Evolutionary conservation across 192 early-diverging fungal genomes (phyloP), one percentile per base, ranked within the genome.

Genomic region (Rhizophlyctis rosea): DNA sequence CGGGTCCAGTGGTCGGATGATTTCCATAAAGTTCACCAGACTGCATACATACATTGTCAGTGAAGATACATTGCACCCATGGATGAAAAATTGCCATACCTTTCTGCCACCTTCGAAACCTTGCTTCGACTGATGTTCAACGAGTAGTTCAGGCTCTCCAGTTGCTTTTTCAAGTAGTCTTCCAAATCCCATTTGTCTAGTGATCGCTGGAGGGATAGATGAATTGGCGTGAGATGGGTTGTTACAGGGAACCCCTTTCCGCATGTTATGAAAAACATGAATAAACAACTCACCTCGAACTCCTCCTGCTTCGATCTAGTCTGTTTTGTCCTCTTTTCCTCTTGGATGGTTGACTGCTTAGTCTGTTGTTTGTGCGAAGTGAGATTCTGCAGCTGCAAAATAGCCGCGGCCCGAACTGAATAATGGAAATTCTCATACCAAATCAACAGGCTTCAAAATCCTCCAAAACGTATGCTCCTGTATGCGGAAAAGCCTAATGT

Each of bases 381-480:
- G 39, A 44, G 39, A 18, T 13, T 44, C 39, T 13, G 9, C 9
- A 44, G 18, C 18, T 13, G 18, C 39, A 44, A 44, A 13, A 18
- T 7, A 13, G 39, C 7, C 7, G 18, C 39, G 9, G 18, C 9
- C 39, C 39, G 39, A 44, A 44, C 9, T 44, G 39, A 44, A 13
- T 18, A 44, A 44, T 7, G 18, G 18, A 44, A 44, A 18, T 18
- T 13, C 18, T 7, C 39, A 44, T 44, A 44, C 39, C 39, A 44
- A 13, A 18, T 44, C 18, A 7, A 13, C 23, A 23, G 74, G 74
- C 14, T 66, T 18, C 27, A 69, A 57, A 44, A 59, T 55, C 50
- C 60, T 69, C 75, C 75, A 77, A 54, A 77, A 77, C 2, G 64
- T 50, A 47, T 64, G 66, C 51, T 77, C 75, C 36, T 73, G 75